These are phyloP conservation scores for Trichosporon coremiiforme DNA, from an alignment of 1,284 basidiomycete genomes.

Conservation along the genomic window DNA sequence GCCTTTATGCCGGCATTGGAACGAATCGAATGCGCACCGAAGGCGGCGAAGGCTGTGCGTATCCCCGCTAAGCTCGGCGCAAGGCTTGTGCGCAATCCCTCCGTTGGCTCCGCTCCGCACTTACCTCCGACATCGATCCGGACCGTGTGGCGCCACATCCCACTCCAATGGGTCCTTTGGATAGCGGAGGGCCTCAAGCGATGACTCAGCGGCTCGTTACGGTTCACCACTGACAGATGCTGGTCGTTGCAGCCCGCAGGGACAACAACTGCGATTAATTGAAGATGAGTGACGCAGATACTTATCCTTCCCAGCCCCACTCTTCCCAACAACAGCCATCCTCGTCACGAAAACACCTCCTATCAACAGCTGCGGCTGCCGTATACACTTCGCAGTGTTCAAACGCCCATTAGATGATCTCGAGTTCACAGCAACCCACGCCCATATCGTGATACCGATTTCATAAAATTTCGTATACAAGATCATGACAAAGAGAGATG, in stretches of 20 bases:
- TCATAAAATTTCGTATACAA: conserved; percentile 14
- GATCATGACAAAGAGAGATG: neutral
- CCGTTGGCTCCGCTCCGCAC: too few relatives aligned
- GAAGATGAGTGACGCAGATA: too few relatives aligned
- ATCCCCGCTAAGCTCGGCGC: neutral
- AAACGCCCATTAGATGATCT: neutral
- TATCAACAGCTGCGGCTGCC: too few relatives aligned
- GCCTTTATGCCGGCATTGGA: neutral
- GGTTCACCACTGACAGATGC: too few relatives aligned
- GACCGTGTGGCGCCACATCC: neutral
- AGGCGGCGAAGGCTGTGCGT: conserved; percentile 9
- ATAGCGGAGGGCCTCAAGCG: neutral
- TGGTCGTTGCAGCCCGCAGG: too few relatives aligned
- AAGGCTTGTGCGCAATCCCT: neutral
- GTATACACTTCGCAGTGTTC: too few relatives aligned
- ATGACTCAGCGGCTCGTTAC: too few relatives aligned
- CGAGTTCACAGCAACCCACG: too few relatives aligned
- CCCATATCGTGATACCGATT: neutral
- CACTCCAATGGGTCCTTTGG: neutral
- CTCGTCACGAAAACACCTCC: too few relatives aligned
- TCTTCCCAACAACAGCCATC: too few relatives aligned
- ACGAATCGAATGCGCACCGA: neutral
- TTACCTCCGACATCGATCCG: neutral
- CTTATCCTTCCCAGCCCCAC: too few relatives aligned
- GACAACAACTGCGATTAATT: too few relatives aligned